Evolutionary conservation across 139 green algal genomes (phyloP).

Genomic region (Diplosphaera chodatii): DNA sequence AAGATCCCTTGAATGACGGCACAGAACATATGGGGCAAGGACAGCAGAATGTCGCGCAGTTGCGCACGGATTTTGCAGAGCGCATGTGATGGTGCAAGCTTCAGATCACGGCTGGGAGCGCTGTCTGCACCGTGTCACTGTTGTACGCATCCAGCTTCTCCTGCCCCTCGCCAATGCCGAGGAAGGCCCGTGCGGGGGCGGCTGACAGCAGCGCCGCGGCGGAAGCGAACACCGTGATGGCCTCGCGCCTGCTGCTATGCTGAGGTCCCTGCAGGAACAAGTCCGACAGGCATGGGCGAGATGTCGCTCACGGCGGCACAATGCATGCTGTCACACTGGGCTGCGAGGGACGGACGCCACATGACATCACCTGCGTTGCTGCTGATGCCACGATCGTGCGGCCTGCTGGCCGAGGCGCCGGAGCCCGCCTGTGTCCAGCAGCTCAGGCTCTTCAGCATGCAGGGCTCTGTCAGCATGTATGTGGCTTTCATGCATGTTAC

Average conservation of each 20-base stretch:
- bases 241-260: conserved; percentile 21
- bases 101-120: no score
- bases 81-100: no score
- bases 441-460: not conserved
- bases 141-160: conserved; percentile 40
- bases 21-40: no score
- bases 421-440: not conserved
- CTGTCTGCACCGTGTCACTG: conserved; percentile 49
- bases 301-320: not conserved
- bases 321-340: no score
- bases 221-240: conserved; percentile 13
- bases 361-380: not conserved
- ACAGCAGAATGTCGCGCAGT: no score
- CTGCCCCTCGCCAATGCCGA: conserved; percentile 52
- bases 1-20: no score
- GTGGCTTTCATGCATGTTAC: no score
- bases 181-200: conserved; percentile 48
- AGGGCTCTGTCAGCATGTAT: no score
- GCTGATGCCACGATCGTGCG: not conserved
- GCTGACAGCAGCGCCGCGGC: conserved; percentile 20
- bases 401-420: not conserved
- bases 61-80: no score
- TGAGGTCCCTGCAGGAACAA: not conserved
- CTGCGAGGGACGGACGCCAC: no score
- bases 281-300: not conserved